Base-by-base conservation (phyloP, 176 grass and related monocot species). In the Poa annua region DNA sequence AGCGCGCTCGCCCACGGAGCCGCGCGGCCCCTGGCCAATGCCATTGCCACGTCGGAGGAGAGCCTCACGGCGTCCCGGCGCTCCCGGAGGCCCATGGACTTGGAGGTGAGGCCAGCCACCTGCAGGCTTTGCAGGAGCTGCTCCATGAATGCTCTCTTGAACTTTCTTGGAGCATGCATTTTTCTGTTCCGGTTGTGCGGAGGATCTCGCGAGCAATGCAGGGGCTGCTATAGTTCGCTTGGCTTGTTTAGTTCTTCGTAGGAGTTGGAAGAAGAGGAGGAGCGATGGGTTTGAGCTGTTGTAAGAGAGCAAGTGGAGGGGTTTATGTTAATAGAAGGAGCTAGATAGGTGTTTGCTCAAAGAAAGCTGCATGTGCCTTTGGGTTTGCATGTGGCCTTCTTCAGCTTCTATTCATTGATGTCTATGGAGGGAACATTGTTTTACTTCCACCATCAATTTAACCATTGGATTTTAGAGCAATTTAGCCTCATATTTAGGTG, bases 11-110 rank as follows among this genome's bases (percentile, higher is more conserved):
- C 74, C 86, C 86, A 88, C 44, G 34, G 11, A 42, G 44, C 2
- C 44, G 22, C 19, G 22, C 85, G 21, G 36, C 71, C 77, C 17
- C 74, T 65, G 6, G 74, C 41, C 65, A 60, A 55, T 38, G 80
- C 86, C 86, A 88, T 88, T 5, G 86, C 86, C 32, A 88, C 74
- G 80, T 88, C 86, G 22, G 86, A 88, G 66, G 86, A 88, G 21
- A 88, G 80, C 55, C 55, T 38, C 21, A 88, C 86, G 55, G 74
- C 86, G 44, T 88, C 86, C 0, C 74, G 86, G 65, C 86, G 80
- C 86, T 83, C 86, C 11, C 9, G 66, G 66, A 88, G 74, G 44
- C 45, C 66, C 86, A 88, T 84, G 80, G 86, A 83, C 75, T 88
- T 88, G 66, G 65, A 88, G 33, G 80, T 68, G 44, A 78, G 74